Evolutionary conservation across 306 rosid genomes (phyloP).

Genomic region (Sophora flavescens): DNA sequence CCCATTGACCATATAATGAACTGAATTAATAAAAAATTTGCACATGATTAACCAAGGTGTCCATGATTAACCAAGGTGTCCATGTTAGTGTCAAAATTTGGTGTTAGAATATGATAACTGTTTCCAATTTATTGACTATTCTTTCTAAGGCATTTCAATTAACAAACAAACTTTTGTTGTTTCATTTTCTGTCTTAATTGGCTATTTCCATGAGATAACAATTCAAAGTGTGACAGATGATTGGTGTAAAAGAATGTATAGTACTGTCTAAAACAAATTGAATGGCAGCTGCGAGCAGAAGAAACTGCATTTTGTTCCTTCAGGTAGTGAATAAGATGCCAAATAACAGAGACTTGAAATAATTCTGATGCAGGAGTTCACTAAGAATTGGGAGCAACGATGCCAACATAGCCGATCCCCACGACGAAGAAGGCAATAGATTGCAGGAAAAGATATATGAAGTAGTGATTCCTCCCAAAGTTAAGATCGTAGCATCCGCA

Average conservation of each 20-base stretch:
- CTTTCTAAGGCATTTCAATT: constrained; percentile 23
- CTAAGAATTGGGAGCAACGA: constrained; percentile 71
- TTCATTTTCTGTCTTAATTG: constrained; percentile 31
- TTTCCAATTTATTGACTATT: constrained; percentile 34
- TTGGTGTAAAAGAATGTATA: constrained; percentile 34
- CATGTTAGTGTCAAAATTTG: no score
- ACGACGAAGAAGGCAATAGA: constrained; percentile 87
- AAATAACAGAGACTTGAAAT: constrained; percentile 3
- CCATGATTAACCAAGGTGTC: no score
- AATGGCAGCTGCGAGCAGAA: constrained; percentile 36
- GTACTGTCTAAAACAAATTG: constrained; percentile 40
- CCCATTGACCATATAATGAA: no score
- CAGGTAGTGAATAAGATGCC: constrained; percentile 34
- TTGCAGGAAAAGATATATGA: constrained; percentile 85
- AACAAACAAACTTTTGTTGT: constrained; percentile 20
- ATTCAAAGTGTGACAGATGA: constrained; percentile 41
- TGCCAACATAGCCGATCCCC: constrained; percentile 88
- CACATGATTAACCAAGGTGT: no score
- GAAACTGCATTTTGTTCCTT: constrained; percentile 42
- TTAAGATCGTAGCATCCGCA: constrained; percentile 81
- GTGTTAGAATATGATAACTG: no score
- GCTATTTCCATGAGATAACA: constrained; percentile 30
- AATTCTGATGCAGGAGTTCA: constrained; percentile 30
- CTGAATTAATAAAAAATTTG: no score
- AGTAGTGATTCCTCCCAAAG: constrained; percentile 77